A percentile compares a stretch with the other conserved stretches of the same genome.
phyloP scores from a whole-genome alignment of 345 rosid species.

The Rhodamnia rubescens region DNA sequence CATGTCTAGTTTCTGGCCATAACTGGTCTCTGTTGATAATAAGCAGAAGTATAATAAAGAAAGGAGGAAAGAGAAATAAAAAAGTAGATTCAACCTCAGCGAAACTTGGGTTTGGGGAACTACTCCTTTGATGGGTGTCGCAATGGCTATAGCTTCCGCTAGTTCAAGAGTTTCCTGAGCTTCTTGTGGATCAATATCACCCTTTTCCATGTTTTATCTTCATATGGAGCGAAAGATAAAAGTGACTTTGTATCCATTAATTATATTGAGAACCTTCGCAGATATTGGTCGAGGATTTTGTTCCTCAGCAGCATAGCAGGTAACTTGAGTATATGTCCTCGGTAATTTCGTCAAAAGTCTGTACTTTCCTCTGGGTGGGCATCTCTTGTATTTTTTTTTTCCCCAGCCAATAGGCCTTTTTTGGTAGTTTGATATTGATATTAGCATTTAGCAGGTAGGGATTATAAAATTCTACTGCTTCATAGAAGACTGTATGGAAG shows the following conservation, averaged over 20 bases:
- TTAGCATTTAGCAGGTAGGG: not conserved
- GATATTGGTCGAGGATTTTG: not conserved
- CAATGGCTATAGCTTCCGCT: no score
- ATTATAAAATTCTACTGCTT: not conserved
- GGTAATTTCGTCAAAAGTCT: not conserved
- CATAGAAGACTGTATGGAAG: not conserved
- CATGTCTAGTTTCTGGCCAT: not conserved
- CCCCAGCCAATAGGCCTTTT: not conserved
- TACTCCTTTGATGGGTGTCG: no score
- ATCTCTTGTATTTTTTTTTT: not conserved
- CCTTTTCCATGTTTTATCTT: not conserved
- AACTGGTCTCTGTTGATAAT: not conserved
- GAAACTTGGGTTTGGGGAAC: no score
- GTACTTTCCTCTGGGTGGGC: not conserved
- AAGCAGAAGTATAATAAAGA: no score
- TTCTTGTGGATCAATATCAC: no score
- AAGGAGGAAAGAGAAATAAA: no score
- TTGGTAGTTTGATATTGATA: not conserved
- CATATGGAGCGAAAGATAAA: not conserved
- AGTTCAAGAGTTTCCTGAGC: no score
- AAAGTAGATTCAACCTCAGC: no score
- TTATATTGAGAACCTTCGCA: not conserved
- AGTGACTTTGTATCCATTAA: not conserved
- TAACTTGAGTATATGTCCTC: not conserved
- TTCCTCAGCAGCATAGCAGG: not conserved